Conservation (phyloP, 2,329 filamentous ascomycete genomes). For the Nemania sp. region DNA sequence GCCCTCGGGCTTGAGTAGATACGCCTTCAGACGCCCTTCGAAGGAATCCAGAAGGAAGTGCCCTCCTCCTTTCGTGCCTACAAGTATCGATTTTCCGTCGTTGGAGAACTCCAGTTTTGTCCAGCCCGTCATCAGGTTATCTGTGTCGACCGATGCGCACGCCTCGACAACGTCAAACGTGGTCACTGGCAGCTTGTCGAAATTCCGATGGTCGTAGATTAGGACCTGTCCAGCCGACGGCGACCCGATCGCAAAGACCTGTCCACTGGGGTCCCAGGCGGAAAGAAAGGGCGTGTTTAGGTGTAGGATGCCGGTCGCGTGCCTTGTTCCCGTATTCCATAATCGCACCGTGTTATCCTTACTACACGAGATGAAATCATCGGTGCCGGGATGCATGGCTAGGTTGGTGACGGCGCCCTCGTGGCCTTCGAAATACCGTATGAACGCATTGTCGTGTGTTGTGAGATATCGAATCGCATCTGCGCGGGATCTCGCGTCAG, state of each 20-base stretch:
- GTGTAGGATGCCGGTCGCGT: constrained; percentile 78
- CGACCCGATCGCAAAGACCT: constrained; percentile 87
- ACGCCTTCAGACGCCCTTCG: constrained; percentile 76
- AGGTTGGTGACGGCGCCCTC: constrained; percentile 82
- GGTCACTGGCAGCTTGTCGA: constrained; percentile 86
- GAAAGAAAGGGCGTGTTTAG: constrained; percentile 80
- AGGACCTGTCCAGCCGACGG: constrained; percentile 78
- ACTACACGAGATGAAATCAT: constrained; percentile 90
- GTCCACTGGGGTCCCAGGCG: constrained; percentile 89
- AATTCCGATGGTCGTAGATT: constrained; percentile 92
- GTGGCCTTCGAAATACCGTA: constrained; percentile 95
- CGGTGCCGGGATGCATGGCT: constrained; percentile 79
- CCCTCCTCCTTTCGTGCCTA: constrained; percentile 80
- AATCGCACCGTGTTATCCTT: constrained; percentile 88
- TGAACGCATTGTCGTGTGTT: constrained; percentile 94
- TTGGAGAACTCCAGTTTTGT: constrained; percentile 94
- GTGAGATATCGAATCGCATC: constrained; percentile 85
- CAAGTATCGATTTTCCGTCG: constrained; percentile 82
- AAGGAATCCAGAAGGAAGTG: constrained; percentile 96
- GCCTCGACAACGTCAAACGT: constrained; percentile 77
- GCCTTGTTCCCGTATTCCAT: constrained; percentile 83
- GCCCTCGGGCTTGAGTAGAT: constrained; percentile 63
- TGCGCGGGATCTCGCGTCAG: constrained; percentile 35
- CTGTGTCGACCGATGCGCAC: constrained; percentile 51
- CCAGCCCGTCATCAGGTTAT: constrained; percentile 72